These are phyloP conservation scores for Salix udensis DNA, from an alignment of 345 rosid genomes.

Conservation along the genomic window DNA sequence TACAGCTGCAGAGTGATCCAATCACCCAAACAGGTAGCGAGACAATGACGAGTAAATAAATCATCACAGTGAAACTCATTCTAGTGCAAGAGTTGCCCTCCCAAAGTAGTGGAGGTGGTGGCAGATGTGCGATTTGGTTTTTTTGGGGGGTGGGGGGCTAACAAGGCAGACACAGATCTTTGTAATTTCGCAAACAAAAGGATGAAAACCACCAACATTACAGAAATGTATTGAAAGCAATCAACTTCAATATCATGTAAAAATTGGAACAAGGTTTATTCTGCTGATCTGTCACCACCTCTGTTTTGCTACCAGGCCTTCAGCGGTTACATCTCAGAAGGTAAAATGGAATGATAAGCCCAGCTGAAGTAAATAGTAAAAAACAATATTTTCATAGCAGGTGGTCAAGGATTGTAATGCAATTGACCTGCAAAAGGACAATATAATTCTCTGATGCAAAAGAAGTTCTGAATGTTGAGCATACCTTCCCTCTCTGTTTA, in stretches of 20 bases:
- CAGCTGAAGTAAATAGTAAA: background rate
- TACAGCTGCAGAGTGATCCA: background rate
- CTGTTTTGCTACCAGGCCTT: background rate
- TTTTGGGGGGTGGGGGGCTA: background rate
- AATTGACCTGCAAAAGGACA: background rate
- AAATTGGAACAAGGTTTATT: background rate
- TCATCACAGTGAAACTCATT: background rate
- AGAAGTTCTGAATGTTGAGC: background rate
- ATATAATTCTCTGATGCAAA: background rate
- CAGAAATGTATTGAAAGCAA: background rate
- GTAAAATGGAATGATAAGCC: background rate
- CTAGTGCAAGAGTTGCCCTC: background rate
- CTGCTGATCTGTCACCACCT: background rate
- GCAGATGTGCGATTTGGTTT: too few relatives aligned
- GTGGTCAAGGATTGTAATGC: background rate
- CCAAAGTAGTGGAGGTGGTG: background rate
- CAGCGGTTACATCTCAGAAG: background rate
- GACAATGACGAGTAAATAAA: background rate
- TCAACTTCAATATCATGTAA: background rate
- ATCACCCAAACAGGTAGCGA: background rate
- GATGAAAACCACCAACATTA: background rate
- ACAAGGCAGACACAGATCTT: background rate
- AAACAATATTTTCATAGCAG: background rate
- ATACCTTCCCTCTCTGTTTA: slow-evolving; percentile 98
- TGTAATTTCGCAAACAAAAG: background rate